These are phyloP conservation scores for Chrysosporium queenslandicum DNA, from an alignment of 2,329 filamentous ascomycete species.

Conservation along the genomic window DNA sequence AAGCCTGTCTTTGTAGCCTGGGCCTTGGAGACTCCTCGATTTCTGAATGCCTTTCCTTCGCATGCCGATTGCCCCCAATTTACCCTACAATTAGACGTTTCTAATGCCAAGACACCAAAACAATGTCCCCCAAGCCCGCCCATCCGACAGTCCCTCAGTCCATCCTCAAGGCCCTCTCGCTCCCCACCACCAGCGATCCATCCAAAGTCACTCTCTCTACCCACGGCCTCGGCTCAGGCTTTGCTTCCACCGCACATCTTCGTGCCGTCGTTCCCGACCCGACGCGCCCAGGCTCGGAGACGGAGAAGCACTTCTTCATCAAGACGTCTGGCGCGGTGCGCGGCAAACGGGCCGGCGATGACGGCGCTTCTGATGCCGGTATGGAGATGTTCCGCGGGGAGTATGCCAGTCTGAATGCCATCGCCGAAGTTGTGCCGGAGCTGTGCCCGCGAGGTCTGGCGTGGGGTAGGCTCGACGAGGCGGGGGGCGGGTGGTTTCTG, in stretches of 20 bases:
- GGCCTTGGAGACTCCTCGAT: no score
- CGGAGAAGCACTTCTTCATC: constrained; percentile 32
- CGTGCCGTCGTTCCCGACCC: constrained; percentile 22
- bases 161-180: constrained; percentile 32
- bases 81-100: no score
- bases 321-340: constrained; percentile 19
- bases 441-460: constrained; percentile 69
- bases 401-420: constrained; percentile 71
- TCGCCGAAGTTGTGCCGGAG: constrained; percentile 59
- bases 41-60: no score
- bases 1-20: no score
- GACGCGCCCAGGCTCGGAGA: not conserved
- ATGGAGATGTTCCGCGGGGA: constrained; percentile 52
- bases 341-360: no score
- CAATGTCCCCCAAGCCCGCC: not conserved
- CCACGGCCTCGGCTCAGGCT: constrained; percentile 35
- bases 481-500: constrained; percentile 26
- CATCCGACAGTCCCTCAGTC: constrained; percentile 23
- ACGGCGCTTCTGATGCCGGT: not conserved
- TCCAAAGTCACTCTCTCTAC: constrained; percentile 29
- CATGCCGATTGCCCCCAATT: no score
- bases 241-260: constrained; percentile 38
- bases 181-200: constrained; percentile 22
- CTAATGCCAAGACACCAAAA: not conserved
- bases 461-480: constrained; percentile 44